Evolutionary conservation across 2,329 filamentous ascomycete genomes (phyloP).

Genomic region (Fusarium algeriense): DNA sequence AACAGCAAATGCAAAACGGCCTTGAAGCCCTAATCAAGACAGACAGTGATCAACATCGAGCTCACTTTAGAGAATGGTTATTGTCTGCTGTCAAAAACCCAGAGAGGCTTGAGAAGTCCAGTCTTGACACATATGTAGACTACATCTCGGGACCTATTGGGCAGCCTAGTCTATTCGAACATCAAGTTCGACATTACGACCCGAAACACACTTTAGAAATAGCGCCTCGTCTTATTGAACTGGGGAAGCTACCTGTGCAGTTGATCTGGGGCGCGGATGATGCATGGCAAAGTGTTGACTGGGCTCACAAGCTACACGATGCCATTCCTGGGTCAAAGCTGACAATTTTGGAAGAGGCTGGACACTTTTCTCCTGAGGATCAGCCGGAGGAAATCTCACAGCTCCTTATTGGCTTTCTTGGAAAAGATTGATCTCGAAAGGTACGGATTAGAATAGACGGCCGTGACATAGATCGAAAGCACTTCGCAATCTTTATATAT

Average conservation of each 20-base stretch:
- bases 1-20: slow-evolving; percentile 48
- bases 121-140: slow-evolving; percentile 44
- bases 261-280: slow-evolving; percentile 51
- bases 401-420: slow-evolving; percentile 27
- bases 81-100: slow-evolving; percentile 41
- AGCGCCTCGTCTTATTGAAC: slow-evolving; percentile 38
- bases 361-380: slow-evolving; percentile 51
- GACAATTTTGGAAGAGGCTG: slow-evolving; percentile 44
- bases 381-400: slow-evolving; percentile 40
- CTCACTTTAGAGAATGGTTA: slow-evolving; percentile 48
- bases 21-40: slow-evolving; percentile 47
- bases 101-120: slow-evolving; percentile 32
- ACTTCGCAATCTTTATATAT: not conserved
- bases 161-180: slow-evolving; percentile 51
- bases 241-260: slow-evolving; percentile 46
- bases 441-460: not conserved
- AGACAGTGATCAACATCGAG: slow-evolving; percentile 35
- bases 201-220: slow-evolving; percentile 52
- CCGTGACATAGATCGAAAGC: not conserved
- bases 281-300: slow-evolving; percentile 49
- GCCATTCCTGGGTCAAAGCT: slow-evolving; percentile 50
- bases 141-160: slow-evolving; percentile 52
- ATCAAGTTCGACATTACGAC: slow-evolving; percentile 51
- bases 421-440: not conserved
- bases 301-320: slow-evolving; percentile 48